Conservation (phyloP, 2,329 filamentous ascomycete species). For the Pezizomycotina sp. region DNA sequence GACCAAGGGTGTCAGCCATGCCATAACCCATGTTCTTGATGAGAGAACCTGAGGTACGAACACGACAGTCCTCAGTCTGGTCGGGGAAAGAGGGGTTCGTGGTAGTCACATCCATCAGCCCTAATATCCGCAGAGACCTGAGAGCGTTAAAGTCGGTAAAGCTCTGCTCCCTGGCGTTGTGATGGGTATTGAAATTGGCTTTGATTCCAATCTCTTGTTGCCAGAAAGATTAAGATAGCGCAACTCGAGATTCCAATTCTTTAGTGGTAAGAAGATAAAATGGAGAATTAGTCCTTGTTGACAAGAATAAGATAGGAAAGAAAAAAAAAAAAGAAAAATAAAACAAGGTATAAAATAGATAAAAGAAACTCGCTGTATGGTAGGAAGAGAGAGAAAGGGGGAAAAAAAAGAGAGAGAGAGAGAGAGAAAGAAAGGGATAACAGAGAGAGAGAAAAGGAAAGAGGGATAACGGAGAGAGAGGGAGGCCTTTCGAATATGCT, state of each 20-base stretch:
- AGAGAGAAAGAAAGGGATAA: too few species aligned
- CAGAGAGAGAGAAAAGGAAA: too few species aligned
- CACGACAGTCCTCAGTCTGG: constrained; percentile 83
- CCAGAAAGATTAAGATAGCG: constrained; percentile 92
- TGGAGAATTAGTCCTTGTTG: too few species aligned
- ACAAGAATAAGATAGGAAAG: too few species aligned
- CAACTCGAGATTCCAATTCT: constrained; percentile 88
- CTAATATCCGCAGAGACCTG: constrained; percentile 67
- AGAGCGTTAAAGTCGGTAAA: constrained; percentile 80
- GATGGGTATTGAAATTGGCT: constrained; percentile 52
- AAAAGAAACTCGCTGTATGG: too few species aligned
- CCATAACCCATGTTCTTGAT: constrained; percentile 86
- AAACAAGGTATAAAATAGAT: too few species aligned
- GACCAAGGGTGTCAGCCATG: constrained; percentile 90
- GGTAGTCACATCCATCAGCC: constrained; percentile 93
- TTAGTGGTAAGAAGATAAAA: constrained; percentile 10
- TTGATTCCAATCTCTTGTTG: constrained; percentile 89
- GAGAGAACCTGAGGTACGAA: constrained; percentile 88
- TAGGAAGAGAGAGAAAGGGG: too few species aligned
- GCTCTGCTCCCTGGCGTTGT: constrained; percentile 52
- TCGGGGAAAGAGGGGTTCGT: constrained; percentile 88
- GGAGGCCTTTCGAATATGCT: too few species aligned
- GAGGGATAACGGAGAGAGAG: too few species aligned
- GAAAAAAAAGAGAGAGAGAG: too few species aligned
- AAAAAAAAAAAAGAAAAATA: too few species aligned